phyloP scores from a whole-genome alignment of 257 asterid species.

The Cordia subcordata region DNA sequence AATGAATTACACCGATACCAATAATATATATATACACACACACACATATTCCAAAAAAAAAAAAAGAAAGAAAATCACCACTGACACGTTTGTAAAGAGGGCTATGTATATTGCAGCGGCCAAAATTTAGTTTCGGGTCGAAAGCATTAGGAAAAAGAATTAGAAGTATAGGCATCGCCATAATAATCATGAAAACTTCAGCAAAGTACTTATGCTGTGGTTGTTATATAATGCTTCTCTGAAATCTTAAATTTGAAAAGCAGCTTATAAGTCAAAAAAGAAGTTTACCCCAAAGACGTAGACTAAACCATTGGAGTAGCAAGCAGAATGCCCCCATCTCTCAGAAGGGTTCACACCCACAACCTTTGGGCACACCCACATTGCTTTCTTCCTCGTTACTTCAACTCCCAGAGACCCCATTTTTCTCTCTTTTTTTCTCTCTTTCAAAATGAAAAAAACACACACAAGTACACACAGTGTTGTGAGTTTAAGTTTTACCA shows the following conservation, averaged over 20 bases:
- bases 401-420: conserved; percentile 65
- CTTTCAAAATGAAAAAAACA: too few relatives aligned
- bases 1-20: neutral
- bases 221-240: neutral
- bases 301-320: conserved; percentile 63
- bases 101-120: too few relatives aligned
- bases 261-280: too few relatives aligned
- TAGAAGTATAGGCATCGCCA: too few relatives aligned
- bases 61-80: too few relatives aligned
- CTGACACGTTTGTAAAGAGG: too few relatives aligned
- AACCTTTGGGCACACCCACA: conserved; percentile 74
- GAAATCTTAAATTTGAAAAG: too few relatives aligned
- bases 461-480: neutral
- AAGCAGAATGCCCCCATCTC: conserved; percentile 99
- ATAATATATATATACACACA: too few relatives aligned
- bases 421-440: conserved; percentile 1
- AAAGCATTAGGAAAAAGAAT: too few relatives aligned
- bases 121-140: too few relatives aligned
- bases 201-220: neutral
- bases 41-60: too few relatives aligned
- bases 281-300: conserved; percentile 84
- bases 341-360: conserved; percentile 73
- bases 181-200: conserved; percentile 17
- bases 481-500: neutral
- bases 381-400: conserved; percentile 49